These are phyloP conservation scores for Orychophragmus violaceus DNA, from an alignment of 345 rosid species.

Conservation along the genomic window DNA sequence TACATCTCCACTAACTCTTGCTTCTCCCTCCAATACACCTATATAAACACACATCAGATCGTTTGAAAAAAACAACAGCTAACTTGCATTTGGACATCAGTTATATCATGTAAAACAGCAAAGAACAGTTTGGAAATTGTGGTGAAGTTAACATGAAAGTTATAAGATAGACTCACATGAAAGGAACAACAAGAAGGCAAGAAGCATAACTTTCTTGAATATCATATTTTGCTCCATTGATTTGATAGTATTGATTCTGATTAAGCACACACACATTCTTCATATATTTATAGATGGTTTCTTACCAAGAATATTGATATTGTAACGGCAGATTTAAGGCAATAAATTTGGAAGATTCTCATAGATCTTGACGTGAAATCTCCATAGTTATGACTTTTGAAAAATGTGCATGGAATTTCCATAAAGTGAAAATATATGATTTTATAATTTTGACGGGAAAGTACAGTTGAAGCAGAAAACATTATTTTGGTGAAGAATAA, in stretches of 20 bases:
- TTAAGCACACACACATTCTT: background rate
- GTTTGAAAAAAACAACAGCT: background rate
- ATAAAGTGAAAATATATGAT: too few species aligned
- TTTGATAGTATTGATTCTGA: background rate
- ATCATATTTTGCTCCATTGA: background rate
- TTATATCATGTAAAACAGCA: background rate
- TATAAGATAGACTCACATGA: conserved; percentile 14
- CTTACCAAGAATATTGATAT: background rate
- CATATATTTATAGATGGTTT: background rate
- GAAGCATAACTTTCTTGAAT: background rate
- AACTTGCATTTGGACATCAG: background rate
- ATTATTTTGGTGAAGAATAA: too few species aligned
- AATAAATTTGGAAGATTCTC: background rate
- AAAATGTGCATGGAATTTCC: too few species aligned
- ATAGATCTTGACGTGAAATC: background rate
- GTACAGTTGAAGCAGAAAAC: too few species aligned
- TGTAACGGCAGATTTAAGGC: background rate
- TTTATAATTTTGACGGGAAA: too few species aligned
- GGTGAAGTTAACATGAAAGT: background rate
- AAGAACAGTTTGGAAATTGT: background rate
- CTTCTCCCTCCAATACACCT: conserved; percentile 11
- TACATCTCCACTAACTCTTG: conserved; percentile 3
- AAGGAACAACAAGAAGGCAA: conserved; percentile 2
- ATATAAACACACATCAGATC: background rate
- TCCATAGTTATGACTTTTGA: too few species aligned